phyloP scores from a whole-genome alignment of 768 basidiomycete genomes.

The Boletus pseudopeckii region DNA sequence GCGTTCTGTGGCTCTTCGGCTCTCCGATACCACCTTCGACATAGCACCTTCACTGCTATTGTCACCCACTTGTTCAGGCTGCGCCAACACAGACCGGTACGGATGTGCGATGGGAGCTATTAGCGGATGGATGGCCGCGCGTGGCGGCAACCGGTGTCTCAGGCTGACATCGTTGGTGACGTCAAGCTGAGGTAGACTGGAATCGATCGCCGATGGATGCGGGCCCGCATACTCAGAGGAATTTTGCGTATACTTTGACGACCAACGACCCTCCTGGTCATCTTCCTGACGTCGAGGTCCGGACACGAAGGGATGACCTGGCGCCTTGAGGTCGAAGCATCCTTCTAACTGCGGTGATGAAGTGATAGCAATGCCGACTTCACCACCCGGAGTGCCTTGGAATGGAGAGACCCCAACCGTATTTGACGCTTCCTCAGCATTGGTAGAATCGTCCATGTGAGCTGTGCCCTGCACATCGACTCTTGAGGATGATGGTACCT shows the following conservation, averaged over 20 bases:
- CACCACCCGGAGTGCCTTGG: constrained; percentile 25
- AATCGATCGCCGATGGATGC: constrained; percentile 35
- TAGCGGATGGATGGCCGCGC: constrained; percentile 17
- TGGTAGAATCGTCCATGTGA: background rate
- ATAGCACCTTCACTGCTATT: background rate
- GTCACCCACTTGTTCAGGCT: background rate
- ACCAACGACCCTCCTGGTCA: background rate
- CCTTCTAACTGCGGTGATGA: constrained; percentile 34
- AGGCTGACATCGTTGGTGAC: constrained; percentile 30
- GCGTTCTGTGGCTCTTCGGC: background rate
- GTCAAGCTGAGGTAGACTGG: constrained; percentile 10
- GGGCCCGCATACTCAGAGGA: constrained; percentile 40
- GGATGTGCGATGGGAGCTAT: constrained; percentile 31
- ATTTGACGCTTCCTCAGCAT: background rate
- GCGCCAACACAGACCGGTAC: constrained; percentile 11
- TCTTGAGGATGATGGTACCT: constrained; percentile 20
- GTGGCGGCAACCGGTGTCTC: constrained; percentile 38
- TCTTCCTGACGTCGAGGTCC: background rate
- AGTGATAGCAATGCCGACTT: constrained; percentile 44
- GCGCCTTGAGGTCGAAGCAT: constrained; percentile 11
- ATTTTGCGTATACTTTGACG: constrained; percentile 19
- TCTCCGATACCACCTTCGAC: background rate
- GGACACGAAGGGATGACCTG: constrained; percentile 4
- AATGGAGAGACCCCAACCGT: constrained; percentile 26
- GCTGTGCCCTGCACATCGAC: constrained; percentile 25